Evolutionary conservation across 371 early-diverging fungal genomes (phyloP).

Genomic region (Funneliformis caledonium): DNA sequence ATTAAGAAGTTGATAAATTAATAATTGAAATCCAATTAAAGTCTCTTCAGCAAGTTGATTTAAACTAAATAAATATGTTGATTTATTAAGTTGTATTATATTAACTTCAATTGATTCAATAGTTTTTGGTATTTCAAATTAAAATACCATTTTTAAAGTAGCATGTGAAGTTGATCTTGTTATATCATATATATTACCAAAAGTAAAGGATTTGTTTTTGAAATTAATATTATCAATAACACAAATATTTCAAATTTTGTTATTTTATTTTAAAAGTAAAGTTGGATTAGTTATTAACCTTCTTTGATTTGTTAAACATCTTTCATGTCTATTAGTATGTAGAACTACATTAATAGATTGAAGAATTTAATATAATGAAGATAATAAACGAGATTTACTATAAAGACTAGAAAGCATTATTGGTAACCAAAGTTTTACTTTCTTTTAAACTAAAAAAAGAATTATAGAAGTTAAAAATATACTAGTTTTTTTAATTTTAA

Average conservation of each 20-base stretch:
- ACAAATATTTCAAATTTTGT: neutral
- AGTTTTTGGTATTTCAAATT: neutral
- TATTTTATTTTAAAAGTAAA: neutral
- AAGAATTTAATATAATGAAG: neutral
- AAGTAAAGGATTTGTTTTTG: neutral
- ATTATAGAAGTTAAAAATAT: conserved; percentile 12
- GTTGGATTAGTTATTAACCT: neutral
- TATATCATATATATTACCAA: conserved; percentile 2
- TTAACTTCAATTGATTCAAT: neutral
- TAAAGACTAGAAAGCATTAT: neutral
- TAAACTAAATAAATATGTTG: neutral
- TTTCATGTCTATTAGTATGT: conserved; percentile 18
- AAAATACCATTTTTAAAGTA: conserved; percentile 5
- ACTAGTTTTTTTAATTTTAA: neutral
- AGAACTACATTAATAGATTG: neutral
- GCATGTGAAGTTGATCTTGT: neutral
- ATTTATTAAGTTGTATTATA: neutral
- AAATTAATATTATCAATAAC: conserved; percentile 19
- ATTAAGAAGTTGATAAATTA: neutral
- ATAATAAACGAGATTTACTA: neutral
- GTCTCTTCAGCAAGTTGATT: neutral
- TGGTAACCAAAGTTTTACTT: conserved; percentile 2
- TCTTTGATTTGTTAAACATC: neutral
- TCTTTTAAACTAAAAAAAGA: neutral
- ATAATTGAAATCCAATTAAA: neutral